Base-by-base conservation (phyloP, 108 stramenopile species). In the Pseudonitzschia delicatissima region DNA sequence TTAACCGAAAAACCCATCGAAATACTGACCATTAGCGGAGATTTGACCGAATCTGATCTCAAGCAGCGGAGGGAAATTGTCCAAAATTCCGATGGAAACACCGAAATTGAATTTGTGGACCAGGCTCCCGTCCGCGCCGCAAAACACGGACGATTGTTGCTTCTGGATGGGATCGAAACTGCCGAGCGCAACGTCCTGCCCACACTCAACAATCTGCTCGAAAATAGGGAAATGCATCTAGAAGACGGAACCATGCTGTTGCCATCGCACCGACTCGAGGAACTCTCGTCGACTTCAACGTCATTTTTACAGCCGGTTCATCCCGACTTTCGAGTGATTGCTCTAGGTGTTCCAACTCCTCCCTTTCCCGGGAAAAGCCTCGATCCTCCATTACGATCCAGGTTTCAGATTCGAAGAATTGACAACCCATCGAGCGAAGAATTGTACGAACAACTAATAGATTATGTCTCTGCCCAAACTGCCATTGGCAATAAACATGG, bases 61-160 rank as follows among this genome's bases (percentile, higher is more conserved):
- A 93, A 94, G 34, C 96, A 96, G 75, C 85, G 96, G 11, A 45
- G 73, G 32, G 90, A 91, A 78, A 37, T 87, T 1, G 37, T 73
- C 5, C 32, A 40, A 27, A 76, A 25, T 37, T 45, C 29, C 48
- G 9, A 45, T 48, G 27, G 51, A 15, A 27, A 34, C 12, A 61
- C 61, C 17, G 12, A 29, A n/a, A 60, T 87, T 42, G 28, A 60
- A 36, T 94, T 82, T 51, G 67, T 68, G 62, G 77, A 91, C 71
- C 87, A 87, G 57, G 82, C 94, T n/a, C 94, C 94, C 0, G 94
- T 97, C 13, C 55, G 85, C 45, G 96, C 96, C 9, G 96, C 96
- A 0, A 69, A 92, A 12, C 37, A 84, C 34, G 96, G 96, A 17
- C 74, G 93, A 7, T 62, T 97, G 2, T 66, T 97, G 1, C 66